Base-by-base conservation (phyloP, 2,329 filamentous ascomycete species). In the Fusarium fujikuroi region DNA sequence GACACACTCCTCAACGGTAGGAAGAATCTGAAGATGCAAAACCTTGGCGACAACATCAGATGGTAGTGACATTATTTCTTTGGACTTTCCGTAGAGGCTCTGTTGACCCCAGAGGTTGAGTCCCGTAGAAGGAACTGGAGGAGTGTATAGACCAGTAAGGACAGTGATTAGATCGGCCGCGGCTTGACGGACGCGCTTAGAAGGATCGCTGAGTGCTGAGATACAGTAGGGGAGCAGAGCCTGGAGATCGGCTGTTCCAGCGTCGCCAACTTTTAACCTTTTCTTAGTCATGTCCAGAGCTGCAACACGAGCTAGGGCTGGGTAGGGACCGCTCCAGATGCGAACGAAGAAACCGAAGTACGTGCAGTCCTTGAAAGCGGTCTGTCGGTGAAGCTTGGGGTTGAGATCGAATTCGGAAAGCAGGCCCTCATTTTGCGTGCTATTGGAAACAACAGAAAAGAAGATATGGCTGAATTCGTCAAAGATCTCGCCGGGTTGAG, bases 171-270 rank as follows among this genome's bases (percentile, higher is more conserved):
- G 85, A 58, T 92, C 88, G 28, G 92, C 91, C 25, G 95, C 93
- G 57, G 93, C 91, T 70, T 91, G 90, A 49, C 95, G 92, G 46
- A 97, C 92, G 70, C 90, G 90, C 70, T 92, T 91, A 3, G 93
- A 93, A 9, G 90, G 84, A 80, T 98, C 95, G 30, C 90, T 87
- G 23, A 98, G 87, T 28, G 92, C 93, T 42, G 88, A 86, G 50
- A 98, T 84, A 37, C 92, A 85, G 82, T 97, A 98, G 5, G 95
- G 95, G n/a, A 97, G 79, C 23, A 98, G 80, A 16, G 90, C 89
- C 79, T 98, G 95, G 54, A 95, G 87, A 79, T 97, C 93, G 12
- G 88, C 78, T 25, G 84, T 84, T 28, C 79, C 80, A 60, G 84
- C 85, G 65, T 87, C 86, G 19, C 82, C 82, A 15, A 83, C 81